Conservation (phyloP, 148 eudicot genomes). For the Fagopyrum esculentum region DNA sequence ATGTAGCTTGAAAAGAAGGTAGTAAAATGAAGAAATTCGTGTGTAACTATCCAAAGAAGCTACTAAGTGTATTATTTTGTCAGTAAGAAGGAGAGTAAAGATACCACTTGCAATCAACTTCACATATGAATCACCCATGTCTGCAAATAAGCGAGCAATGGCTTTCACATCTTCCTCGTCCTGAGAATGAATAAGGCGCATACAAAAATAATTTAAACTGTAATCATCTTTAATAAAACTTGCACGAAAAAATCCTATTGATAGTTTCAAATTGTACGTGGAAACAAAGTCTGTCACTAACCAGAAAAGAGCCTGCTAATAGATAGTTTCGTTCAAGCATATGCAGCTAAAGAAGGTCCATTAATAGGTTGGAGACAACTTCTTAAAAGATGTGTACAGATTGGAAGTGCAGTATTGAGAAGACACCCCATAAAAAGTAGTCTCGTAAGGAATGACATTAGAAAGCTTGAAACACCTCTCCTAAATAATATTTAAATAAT, state of each 20-base stretch:
- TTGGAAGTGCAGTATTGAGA: background rate
- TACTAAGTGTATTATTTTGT: background rate
- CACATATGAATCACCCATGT: conserved; percentile 97
- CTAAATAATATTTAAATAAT: no score
- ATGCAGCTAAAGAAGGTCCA: background rate
- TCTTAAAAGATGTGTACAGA: background rate
- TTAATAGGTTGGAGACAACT: background rate
- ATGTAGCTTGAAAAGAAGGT: conserved; percentile 6
- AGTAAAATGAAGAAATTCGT: background rate
- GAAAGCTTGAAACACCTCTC: background rate
- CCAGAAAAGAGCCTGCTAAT: background rate
- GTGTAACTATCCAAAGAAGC: background rate
- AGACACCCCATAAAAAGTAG: background rate
- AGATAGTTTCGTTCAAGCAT: background rate
- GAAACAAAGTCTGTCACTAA: background rate
- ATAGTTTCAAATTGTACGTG: background rate
- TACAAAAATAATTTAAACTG: background rate
- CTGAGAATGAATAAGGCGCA: conserved; percentile 32
- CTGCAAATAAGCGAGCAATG: conserved; percentile 95
- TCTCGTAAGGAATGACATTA: background rate
- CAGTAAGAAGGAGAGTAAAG: conserved; percentile 12
- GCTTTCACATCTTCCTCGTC: conserved; percentile 99
- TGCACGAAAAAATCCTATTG: no score
- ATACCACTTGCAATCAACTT: conserved; percentile 91
- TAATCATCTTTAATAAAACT: background rate